Evolutionary conservation across 2,329 filamentous ascomycete genomes (phyloP).

Genomic region (Spiromastix sp.): DNA sequence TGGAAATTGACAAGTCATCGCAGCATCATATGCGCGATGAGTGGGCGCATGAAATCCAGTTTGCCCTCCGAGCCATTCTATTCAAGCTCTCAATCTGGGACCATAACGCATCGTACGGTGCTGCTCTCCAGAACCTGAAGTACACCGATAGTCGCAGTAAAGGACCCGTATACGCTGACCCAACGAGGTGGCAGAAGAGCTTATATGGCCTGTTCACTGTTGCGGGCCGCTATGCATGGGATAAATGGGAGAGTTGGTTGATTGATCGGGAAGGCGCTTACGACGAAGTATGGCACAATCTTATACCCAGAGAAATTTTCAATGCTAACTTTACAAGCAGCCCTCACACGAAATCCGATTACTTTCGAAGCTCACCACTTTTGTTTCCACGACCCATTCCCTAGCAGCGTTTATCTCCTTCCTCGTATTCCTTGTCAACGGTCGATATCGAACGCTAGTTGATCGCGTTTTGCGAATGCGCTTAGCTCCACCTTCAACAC

Average conservation of each 20-base stretch:
- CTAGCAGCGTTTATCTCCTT: slow-evolving; percentile 76
- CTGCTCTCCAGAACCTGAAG: slow-evolving; percentile 79
- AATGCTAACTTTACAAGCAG: slow-evolving; percentile 13
- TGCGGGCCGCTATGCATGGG: slow-evolving; percentile 80
- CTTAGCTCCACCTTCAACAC: slow-evolving; percentile 71
- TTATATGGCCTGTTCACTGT: slow-evolving; percentile 79
- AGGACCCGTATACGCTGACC: slow-evolving; percentile 54
- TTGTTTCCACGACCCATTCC: slow-evolving; percentile 64
- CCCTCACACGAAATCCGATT: slow-evolving; percentile 40
- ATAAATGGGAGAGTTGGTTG: slow-evolving; percentile 82
- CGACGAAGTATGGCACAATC: slow-evolving; percentile 38
- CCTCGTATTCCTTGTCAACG: slow-evolving; percentile 80
- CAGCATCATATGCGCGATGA: slow-evolving; percentile 72
- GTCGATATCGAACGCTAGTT: slow-evolving; percentile 79
- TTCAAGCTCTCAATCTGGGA: slow-evolving; percentile 98
- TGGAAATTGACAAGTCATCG: no score
- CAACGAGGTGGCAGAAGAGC: slow-evolving; percentile 72
- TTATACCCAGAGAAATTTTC: neutral
- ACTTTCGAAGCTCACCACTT: slow-evolving; percentile 60
- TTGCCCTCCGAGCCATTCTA: slow-evolving; percentile 64
- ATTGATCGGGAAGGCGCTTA: slow-evolving; percentile 67
- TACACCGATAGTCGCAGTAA: slow-evolving; percentile 72
- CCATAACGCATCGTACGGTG: slow-evolving; percentile 89
- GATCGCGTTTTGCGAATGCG: slow-evolving; percentile 78
- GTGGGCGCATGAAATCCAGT: slow-evolving; percentile 74